Base-by-base conservation (phyloP, 2,329 filamentous ascomycete species). In the Nothophoma quercina region DNA sequence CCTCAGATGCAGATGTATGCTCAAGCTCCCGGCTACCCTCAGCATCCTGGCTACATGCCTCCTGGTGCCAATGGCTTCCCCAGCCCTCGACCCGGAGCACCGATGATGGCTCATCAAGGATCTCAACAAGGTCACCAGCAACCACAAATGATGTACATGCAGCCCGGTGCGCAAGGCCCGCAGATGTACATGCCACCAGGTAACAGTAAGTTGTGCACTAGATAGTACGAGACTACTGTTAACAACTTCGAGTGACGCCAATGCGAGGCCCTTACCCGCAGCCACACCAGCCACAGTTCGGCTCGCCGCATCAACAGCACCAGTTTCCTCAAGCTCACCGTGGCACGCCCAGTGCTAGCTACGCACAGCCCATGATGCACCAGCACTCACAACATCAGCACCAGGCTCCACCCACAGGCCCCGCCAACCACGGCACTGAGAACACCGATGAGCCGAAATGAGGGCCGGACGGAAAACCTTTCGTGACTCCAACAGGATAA, bases 81-180 rank as follows among this genome's bases (percentile, higher is more conserved):
- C n/a, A 97, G 93, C 70, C 93, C 93, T 1, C 87, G 91, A 50
- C 85, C 92, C 39, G 87, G 88, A 40, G 70, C 95, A 10, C 88
- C 91, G 2, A 91, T 96, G 87, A 98, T 98, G 93, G 90, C 88
- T 67, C 93, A 93, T 62, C 91, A 96, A 77, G 91, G 91, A 48
- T 97, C 93, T 22, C 93, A 97, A 68, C 93, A 96, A 73, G 92
- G 93, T 70, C 80, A 81, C 50, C 80, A 81, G 39, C 79, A 86
- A 79, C 58, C 62, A 12, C 66, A 85, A 80, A 77, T 93, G 84
- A 79, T 89, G 84, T 83, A 79, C 59, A 90, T 93, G 87, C 89
- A 87, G 65, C 88, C 88, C 34, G 87, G 81, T 45, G 88, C 88
- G 69, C 90, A 88, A 68, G 88, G 87, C 67, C 89, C 91, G 70